phyloP scores from a whole-genome alignment of 805 yeast species.

The Lipomyces spencermartinsiae region DNA sequence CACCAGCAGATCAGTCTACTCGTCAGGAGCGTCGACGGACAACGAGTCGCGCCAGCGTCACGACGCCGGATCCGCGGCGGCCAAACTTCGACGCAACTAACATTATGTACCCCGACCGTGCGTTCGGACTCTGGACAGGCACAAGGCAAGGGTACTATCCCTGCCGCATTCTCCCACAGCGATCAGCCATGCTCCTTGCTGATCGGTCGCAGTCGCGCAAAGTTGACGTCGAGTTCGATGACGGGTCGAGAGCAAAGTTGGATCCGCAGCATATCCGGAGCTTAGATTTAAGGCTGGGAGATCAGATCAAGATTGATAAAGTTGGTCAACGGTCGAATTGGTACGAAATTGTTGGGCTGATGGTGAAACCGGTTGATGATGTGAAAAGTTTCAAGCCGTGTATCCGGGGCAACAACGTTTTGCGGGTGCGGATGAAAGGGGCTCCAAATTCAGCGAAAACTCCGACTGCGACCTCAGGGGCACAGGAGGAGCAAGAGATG shows the following conservation, averaged over 20 bases:
- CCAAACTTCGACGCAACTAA: neutral
- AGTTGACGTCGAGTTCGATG: constrained; percentile 25
- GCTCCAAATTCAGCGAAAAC: neutral
- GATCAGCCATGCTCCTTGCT: neutral
- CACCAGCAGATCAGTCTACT: neutral
- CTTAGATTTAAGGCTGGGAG: constrained; percentile 30
- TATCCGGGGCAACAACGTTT: constrained; percentile 18
- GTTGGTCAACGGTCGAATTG: neutral
- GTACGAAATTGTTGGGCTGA: constrained; percentile 19
- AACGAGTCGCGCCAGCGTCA: neutral
- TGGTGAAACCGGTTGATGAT: constrained; percentile 1
- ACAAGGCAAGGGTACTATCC: constrained; percentile 22
- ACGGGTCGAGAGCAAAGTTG: constrained; percentile 8
- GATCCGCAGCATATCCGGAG: constrained; percentile 17
- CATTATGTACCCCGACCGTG: constrained; percentile 7
- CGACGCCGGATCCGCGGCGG: neutral
- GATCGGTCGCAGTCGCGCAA: neutral
- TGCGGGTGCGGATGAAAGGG: constrained; percentile 13
- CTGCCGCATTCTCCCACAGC: constrained; percentile 7
- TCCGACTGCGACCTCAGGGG: neutral
- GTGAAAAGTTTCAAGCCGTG: constrained; percentile 1
- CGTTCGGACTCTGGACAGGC: constrained; percentile 29
- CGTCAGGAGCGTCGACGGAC: neutral
- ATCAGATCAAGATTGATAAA: constrained; percentile 9
- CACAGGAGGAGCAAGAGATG: neutral